Percentiles rank a stretch among this genome's conserved stretches.
phyloP scores from a whole-genome alignment of 805 yeast species.

The Yamadazyma sp. region DNA sequence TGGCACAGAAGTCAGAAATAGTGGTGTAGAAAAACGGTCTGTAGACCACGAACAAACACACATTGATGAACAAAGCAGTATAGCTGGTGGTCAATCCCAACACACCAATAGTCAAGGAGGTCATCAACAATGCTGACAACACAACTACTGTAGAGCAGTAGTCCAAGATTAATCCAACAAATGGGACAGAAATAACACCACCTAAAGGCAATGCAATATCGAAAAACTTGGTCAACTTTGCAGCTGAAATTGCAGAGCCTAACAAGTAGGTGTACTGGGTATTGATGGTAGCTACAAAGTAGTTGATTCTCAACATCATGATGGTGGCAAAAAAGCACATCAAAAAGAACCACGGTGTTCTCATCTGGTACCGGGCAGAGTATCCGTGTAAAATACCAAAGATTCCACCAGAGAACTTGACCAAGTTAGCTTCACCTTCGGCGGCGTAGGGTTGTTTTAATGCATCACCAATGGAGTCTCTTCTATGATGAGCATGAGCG shows the following conservation, averaged over 20 bases:
- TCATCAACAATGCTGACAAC: slow-evolving; percentile 35
- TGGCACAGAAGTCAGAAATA: slow-evolving; percentile 57
- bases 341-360: slow-evolving; percentile 51
- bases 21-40: slow-evolving; percentile 62
- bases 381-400: slow-evolving; percentile 57
- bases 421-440: slow-evolving; percentile 44
- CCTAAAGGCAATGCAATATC: slow-evolving; percentile 58
- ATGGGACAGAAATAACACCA: slow-evolving; percentile 54
- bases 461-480: slow-evolving; percentile 59
- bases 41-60: slow-evolving; percentile 49
- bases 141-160: slow-evolving; percentile 48
- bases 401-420: slow-evolving; percentile 42
- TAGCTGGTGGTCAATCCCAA: slow-evolving; percentile 47
- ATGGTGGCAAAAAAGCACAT: slow-evolving; percentile 53
- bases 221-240: slow-evolving; percentile 45
- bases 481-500: slow-evolving; percentile 25
- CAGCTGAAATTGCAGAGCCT: slow-evolving; percentile 37
- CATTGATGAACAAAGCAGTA: slow-evolving; percentile 44
- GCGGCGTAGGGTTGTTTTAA: slow-evolving; percentile 52
- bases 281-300: slow-evolving; percentile 57
- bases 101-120: slow-evolving; percentile 48
- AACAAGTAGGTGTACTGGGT: slow-evolving; percentile 53
- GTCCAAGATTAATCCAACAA: slow-evolving; percentile 53
- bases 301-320: slow-evolving; percentile 57
- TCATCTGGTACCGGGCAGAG: slow-evolving; percentile 48